Conservation (phyloP, 2,329 filamentous ascomycete species). For the Mycosphaerella arachidis region DNA sequence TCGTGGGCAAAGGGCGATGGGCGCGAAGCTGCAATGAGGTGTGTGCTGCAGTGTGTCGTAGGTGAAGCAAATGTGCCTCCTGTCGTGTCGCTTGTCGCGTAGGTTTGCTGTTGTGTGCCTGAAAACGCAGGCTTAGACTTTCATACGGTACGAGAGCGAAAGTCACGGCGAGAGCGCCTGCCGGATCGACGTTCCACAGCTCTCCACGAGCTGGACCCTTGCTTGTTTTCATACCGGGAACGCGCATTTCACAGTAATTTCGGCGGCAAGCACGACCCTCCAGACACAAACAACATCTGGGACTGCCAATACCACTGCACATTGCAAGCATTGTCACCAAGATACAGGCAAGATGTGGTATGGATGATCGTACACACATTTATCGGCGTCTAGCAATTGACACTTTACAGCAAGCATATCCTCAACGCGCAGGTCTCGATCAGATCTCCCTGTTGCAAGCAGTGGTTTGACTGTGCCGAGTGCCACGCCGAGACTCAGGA, state of each 20-base stretch:
- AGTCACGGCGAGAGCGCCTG: background rate
- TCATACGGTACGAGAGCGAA: background rate
- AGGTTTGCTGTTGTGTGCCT: background rate
- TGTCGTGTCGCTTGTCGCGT: background rate
- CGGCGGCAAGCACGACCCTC: background rate
- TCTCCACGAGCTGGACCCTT: background rate
- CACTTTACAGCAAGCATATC: conserved; percentile 74
- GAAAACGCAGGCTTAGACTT: background rate
- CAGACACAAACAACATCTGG: background rate
- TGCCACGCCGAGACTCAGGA: conserved; percentile 78
- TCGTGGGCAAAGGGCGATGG: background rate
- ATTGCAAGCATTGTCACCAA: too few species aligned
- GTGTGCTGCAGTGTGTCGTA: background rate
- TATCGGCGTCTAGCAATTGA: too few species aligned
- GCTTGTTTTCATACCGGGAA: background rate
- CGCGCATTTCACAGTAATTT: background rate
- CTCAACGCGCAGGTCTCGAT: conserved; percentile 97
- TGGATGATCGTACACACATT: background rate
- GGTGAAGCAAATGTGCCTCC: background rate
- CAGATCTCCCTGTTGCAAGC: conserved; percentile 89
- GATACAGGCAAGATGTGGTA: conserved; percentile 29
- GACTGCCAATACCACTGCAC: background rate
- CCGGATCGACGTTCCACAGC: background rate
- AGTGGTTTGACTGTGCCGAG: conserved; percentile 98
- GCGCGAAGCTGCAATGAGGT: background rate